Evolutionary conservation across 257 asterid genomes (phyloP).

Genomic region (Scutellaria baicalensis): DNA sequence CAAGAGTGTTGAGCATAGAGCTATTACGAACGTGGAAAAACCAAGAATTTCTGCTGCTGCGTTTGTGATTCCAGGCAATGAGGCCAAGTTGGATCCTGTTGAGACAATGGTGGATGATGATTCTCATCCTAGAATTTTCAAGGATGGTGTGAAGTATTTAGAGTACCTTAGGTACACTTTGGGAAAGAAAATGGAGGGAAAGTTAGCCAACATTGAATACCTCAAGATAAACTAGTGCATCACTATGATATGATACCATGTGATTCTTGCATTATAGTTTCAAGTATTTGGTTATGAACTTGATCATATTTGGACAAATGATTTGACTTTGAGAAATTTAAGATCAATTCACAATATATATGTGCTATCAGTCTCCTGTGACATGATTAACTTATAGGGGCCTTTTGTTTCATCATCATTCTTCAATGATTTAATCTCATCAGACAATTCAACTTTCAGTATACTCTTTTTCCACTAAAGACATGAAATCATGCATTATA

Average conservation of each 20-base stretch:
- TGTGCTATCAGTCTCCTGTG: no score
- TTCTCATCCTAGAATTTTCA: slow-evolving; percentile 16
- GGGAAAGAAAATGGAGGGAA: slow-evolving; percentile 32
- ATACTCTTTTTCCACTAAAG: no score
- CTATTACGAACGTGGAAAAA: slow-evolving; percentile 19
- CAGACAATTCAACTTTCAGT: no score
- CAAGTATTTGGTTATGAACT: no score
- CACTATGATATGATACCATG: neutral
- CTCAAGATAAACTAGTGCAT: slow-evolving; percentile 9
- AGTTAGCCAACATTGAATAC: slow-evolving; percentile 22
- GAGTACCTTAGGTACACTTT: slow-evolving; percentile 29
- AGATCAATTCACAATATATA: no score
- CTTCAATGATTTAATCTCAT: neutral
- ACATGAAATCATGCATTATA: no score
- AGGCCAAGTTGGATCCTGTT: slow-evolving; percentile 25
- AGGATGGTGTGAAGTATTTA: slow-evolving; percentile 18
- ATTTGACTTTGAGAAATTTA: no score
- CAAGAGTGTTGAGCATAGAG: slow-evolving; percentile 43
- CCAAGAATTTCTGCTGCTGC: slow-evolving; percentile 30
- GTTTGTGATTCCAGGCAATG: slow-evolving; percentile 32
- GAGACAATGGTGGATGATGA: slow-evolving; percentile 18
- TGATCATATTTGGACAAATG: no score
- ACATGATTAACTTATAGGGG: no score
- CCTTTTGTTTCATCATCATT: no score
- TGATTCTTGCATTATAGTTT: neutral